Evolutionary conservation across 768 basidiomycete species (phyloP), one percentile per base, ranked within the genome.

Genomic region (Kwoniella heveanensis): DNA sequence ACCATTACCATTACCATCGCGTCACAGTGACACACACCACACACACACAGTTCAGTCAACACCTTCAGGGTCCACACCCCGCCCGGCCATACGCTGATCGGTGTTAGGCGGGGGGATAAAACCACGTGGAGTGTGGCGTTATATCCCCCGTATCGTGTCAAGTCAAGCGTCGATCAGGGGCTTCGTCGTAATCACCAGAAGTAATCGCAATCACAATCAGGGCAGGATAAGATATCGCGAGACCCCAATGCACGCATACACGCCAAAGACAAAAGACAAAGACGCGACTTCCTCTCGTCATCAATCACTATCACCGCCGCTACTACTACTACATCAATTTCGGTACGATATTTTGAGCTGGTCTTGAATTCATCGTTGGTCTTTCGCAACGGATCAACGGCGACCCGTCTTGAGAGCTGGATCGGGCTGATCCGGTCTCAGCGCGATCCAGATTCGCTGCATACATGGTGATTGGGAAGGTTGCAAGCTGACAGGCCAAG

Each of bases 121-220:
- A 22, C 44, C 60, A 62, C 60, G 60, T 62, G 60, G 13, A 5
- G 2, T 62, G 60, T 62, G 60, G 60, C 60, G 56, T n/a, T n/a
- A n/a, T n/a, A n/a, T n/a, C n/a, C n/a, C 54, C n/a, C 36, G 17
- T 44, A 8, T 44, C 10, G 39, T 3, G n/a, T n/a, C n/a, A n/a
- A n/a, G n/a, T n/a, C n/a, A 10, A 44, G 39, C 39, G 39, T 10
- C 39, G 39, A 44, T 44, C 39, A 44, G 39, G 39, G 39, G 39
- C 17, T 44, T 36, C 32, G 32, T 36, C 32, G 32, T 36, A 36
- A 36, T n/a, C n/a, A n/a, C n/a, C n/a, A n/a, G n/a, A n/a, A n/a
- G n/a, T n/a, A n/a, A n/a, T n/a, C n/a, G n/a, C n/a, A 32, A 13
- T 44, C 39, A 17, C 19, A 44, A 44, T 44, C 39, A 44, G 39